Evolutionary conservation across 2,329 filamentous ascomycete genomes (phyloP).

Genomic region (Aspergillus caelatus): DNA sequence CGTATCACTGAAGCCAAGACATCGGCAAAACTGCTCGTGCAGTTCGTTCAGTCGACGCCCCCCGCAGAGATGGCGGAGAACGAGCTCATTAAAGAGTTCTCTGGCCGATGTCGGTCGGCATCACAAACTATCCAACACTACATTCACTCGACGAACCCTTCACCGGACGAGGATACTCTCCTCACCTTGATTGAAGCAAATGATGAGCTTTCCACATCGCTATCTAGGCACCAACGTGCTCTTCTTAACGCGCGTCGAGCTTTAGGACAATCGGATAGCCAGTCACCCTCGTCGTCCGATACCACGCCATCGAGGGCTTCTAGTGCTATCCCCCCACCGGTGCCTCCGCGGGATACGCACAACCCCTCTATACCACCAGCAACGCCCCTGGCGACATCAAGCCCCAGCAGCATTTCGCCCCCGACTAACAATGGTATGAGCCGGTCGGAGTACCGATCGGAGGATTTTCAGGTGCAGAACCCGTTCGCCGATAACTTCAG

Average conservation of each 20-base stretch:
- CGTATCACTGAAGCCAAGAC: slow-evolving; percentile 88
- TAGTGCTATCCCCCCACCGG: slow-evolving; percentile 17
- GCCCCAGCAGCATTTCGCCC: slow-evolving; percentile 8
- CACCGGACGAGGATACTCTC: slow-evolving; percentile 91
- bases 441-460: slow-evolving; percentile 40
- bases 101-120: slow-evolving; percentile 79
- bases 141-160: slow-evolving; percentile 76
- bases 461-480: slow-evolving; percentile 45
- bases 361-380: slow-evolving; percentile 17
- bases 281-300: slow-evolving; percentile 22
- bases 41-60: slow-evolving; percentile 85
- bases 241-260: slow-evolving; percentile 61
- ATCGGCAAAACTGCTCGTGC: slow-evolving; percentile 86
- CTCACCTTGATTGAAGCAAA: slow-evolving; percentile 92
- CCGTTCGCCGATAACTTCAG: slow-evolving; percentile 42
- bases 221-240: slow-evolving; percentile 83
- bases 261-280: slow-evolving; percentile 22
- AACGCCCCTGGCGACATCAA: background rate
- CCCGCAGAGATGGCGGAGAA: slow-evolving; percentile 74
- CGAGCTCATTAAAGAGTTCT: slow-evolving; percentile 92
- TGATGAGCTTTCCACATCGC: slow-evolving; percentile 80
- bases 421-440: slow-evolving; percentile 18
- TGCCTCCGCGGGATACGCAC: slow-evolving; percentile 18
- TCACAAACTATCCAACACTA: slow-evolving; percentile 82
- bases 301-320: slow-evolving; percentile 20